Base-by-base conservation (phyloP, 805 yeast genomes). In the Blastobotrys attinorum region DNA sequence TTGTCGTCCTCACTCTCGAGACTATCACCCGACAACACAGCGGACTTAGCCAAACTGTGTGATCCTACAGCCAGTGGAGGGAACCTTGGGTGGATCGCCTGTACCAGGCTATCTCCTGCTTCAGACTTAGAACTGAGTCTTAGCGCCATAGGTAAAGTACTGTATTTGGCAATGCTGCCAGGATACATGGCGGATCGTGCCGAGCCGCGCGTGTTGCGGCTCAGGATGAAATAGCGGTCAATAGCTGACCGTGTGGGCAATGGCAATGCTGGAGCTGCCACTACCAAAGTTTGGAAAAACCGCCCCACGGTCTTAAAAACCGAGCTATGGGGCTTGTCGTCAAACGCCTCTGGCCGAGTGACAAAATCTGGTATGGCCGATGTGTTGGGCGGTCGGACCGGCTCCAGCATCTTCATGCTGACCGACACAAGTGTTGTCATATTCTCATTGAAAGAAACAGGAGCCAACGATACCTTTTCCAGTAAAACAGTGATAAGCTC, bases 131-230 rank as follows among this genome's bases (percentile, higher is more conserved):
- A 61, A 3, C 69, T 69, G 32, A 83, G 55, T 2, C 68, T 63
- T 10, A 76, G 61, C 1, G 83, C 81, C 46, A 89, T 76, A 6
- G 96, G 95, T 47, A 84, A 66, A 23, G 84, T 69, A 11, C 87
- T 79, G 34, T 74, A 72, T 33, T 73, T 71, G 41, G 79, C 81
- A 32, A 67, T 66, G 31, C 58, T 60, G 3, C 83, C 85, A 2
- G 96, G 95, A 57, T 73, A 77, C 33, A 85, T 53, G 2, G 85
- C 75, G n/a, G 83, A 62, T 29, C 85, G 69, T 53, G 39, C 50
- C 18, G 13, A 66, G 63, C 17, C 56, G 45, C 31, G 55, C 16
- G 15, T 59, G 48, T 40, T 59, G 39, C 43, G 63, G 62, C 27
- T 54, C 50, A 37, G 70, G 54, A 34, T 71, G 58, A 45, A 63